Percentiles rank a stretch among this genome's conserved stretches.
Evolutionary conservation across 1,284 basidiomycete genomes (phyloP).

Genomic region (Testicularia cyperi): DNA sequence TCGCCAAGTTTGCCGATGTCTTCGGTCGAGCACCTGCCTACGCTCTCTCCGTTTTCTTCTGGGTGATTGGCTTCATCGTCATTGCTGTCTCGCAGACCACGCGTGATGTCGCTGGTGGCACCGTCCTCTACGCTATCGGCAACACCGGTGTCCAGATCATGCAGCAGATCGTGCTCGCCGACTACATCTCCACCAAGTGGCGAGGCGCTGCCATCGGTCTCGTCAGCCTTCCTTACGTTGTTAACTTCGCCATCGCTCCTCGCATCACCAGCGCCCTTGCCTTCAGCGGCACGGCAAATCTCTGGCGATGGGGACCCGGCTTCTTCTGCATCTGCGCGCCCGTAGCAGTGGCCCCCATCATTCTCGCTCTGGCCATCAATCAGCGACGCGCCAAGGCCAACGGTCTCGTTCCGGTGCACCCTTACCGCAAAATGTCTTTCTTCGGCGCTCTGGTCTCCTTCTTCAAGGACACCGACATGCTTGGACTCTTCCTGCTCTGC

Average conservation of each 20-base stretch:
- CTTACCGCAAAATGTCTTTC: conserved; percentile 41
- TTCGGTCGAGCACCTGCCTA: conserved; percentile 56
- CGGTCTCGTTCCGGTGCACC: conserved; percentile 43
- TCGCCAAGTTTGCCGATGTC: conserved; percentile 58
- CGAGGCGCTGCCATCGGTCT: conserved; percentile 52
- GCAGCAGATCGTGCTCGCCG: conserved; percentile 57
- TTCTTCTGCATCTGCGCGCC: conserved; percentile 57
- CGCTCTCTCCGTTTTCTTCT: conserved; percentile 45
- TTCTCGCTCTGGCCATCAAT: conserved; percentile 43
- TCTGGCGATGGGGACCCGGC: conserved; percentile 57
- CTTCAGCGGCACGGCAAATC: neutral
- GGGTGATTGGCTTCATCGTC: conserved; percentile 54
- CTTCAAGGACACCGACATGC: conserved; percentile 47
- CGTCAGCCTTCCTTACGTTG: conserved; percentile 50
- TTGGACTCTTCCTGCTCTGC: conserved; percentile 53
- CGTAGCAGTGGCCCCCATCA: conserved; percentile 48
- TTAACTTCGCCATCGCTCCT: conserved; percentile 51
- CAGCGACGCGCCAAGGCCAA: conserved; percentile 44
- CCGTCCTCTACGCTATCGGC: conserved; percentile 54
- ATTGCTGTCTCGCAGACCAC: conserved; percentile 45
- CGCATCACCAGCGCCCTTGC: conserved; percentile 9
- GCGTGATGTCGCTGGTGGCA: conserved; percentile 38
- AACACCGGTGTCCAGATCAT: conserved; percentile 57
- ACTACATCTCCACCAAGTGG: conserved; percentile 53
- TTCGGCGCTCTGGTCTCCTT: conserved; percentile 10